Conservation (phyloP, 306 rosid genomes). For the Lotus japonicus region DNA sequence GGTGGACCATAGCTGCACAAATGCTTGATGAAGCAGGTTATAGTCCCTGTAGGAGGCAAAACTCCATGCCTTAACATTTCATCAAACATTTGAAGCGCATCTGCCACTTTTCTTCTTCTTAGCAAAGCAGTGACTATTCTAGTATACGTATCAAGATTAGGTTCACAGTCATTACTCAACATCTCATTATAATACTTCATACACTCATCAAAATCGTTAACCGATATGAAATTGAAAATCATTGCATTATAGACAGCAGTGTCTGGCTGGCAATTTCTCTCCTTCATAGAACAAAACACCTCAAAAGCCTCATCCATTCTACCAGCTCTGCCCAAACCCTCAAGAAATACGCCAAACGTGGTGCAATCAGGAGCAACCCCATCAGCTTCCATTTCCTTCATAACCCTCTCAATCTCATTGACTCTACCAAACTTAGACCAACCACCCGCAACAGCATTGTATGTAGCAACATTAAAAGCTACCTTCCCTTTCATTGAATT, state of each 20-base stretch:
- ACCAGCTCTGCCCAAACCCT: slow-evolving; percentile 78
- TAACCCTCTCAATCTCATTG: slow-evolving; percentile 46
- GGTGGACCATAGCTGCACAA: slow-evolving; percentile 93
- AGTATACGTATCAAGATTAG: slow-evolving; percentile 49
- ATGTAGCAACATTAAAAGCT: slow-evolving; percentile 35
- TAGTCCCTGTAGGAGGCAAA: slow-evolving; percentile 53
- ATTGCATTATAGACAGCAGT: slow-evolving; percentile 53
- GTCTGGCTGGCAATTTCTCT: slow-evolving; percentile 38
- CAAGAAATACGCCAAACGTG: slow-evolving; percentile 45
- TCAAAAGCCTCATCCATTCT: slow-evolving; percentile 47
- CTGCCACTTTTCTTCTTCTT: slow-evolving; percentile 61
- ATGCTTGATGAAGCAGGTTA: slow-evolving; percentile 54
- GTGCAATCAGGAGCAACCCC: slow-evolving; percentile 50
- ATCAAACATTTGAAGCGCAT: slow-evolving; percentile 77
- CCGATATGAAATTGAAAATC: slow-evolving; percentile 55
- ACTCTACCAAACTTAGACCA: slow-evolving; percentile 69
- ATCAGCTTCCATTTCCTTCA: slow-evolving; percentile 53
- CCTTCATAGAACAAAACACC: slow-evolving; percentile 49
- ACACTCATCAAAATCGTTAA: slow-evolving; percentile 45
- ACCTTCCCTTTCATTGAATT: slow-evolving; percentile 54
- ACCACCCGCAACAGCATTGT: slow-evolving; percentile 53
- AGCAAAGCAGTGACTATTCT: slow-evolving; percentile 54
- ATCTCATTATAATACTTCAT: slow-evolving; percentile 50
- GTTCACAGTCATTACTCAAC: slow-evolving; percentile 50
- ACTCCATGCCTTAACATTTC: slow-evolving; percentile 61